Evolutionary conservation across 768 basidiomycete species (phyloP), one percentile per base, ranked within the genome.

Genomic region (Myochromella boudieri): DNA sequence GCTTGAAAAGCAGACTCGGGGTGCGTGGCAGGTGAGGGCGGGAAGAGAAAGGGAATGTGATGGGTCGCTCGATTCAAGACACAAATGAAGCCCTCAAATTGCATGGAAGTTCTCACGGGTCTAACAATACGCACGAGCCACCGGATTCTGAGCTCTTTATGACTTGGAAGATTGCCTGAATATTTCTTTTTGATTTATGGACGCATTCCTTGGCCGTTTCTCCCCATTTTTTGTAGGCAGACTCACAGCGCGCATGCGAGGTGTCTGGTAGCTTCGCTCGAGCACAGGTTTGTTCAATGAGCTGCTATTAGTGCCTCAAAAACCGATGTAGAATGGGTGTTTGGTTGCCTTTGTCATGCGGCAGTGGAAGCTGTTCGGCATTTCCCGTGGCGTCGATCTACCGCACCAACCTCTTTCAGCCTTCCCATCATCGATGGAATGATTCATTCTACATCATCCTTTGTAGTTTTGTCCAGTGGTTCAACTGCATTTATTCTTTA

Each of bases 51-150:
- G 61, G 62, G 59, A 58, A 59, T 57, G 60, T 54, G 63, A 61
- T 57, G 55, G 54, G 43, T 48, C 56, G 59, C 54, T 50, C 52
- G 63, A 61, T 65, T 60, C 62, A 57, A 57, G 57, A 62, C 58
- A 55, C 56, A 66, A 41, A 57, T n/a, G 62, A 63, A 67, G 66
- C 65, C 71, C 68, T 59, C 65, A 67, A 58, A 38, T 59, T 60
- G 64, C 57, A 54, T 52, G 61, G 56, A 68, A 62, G 60, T 77
- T 76, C 75, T 74, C 76, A 76, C 76, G 76, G n/a, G 64, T 63
- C 51, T 39, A 54, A 46, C 49, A 65, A 65, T 54, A 69, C 74
- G 74, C 75, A 74, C 74, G 70, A 71, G 71, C 73, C 75, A 74
- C 58, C 60, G 60, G 57, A 71, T 64, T 75, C 69, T 68, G 68